These are phyloP conservation scores for Tetrahymena elliotti DNA, from an alignment of 73 alveolate genomes.

Conservation along the genomic window DNA sequence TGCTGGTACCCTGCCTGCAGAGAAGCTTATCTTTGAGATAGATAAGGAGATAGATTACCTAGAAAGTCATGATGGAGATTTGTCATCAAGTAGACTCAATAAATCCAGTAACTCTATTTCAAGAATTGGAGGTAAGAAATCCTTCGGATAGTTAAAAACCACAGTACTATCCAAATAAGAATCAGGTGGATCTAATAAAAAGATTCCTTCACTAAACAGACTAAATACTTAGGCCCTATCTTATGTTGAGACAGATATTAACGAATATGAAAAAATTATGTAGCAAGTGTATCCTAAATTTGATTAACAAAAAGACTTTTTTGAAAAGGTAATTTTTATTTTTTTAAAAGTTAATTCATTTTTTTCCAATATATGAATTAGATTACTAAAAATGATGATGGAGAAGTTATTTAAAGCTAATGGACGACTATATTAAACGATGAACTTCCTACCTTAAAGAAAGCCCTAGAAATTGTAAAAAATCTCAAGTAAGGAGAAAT, in stretches of 20 bases:
- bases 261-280: neutral
- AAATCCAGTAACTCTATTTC: neutral
- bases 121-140: neutral
- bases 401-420: neutral
- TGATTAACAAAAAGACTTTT: neutral
- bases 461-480: constrained; percentile 9
- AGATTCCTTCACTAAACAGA: neutral
- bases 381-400: neutral
- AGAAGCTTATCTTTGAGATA: neutral
- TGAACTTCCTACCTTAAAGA: constrained; percentile 31
- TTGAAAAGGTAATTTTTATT: neutral
- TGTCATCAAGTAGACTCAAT: neutral
- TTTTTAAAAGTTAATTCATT: neutral
- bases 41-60: neutral
- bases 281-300: neutral
- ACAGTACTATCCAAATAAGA: neutral
- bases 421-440: constrained; percentile 20
- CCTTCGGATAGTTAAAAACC: neutral
- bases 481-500: neutral
- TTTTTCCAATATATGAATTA: neutral
- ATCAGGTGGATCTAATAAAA: neutral
- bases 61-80: neutral
- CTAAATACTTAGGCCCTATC: neutral
- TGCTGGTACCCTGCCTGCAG: neutral
- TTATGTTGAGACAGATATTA: neutral